Evolutionary conservation across 179 eudicot species (phyloP).

Genomic region (Kewa caespitosa): DNA sequence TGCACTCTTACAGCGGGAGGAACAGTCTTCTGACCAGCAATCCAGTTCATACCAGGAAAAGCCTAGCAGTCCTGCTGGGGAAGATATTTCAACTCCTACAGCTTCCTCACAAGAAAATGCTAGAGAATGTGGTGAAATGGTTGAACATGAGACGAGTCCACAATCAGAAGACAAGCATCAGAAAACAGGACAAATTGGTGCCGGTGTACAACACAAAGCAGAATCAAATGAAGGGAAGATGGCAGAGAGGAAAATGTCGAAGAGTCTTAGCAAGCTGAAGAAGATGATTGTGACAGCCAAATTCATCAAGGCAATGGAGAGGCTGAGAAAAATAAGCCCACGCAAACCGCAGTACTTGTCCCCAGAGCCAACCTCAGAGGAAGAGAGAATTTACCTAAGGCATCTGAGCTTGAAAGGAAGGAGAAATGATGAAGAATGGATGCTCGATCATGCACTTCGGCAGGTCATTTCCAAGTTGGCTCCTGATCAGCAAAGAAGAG

Average conservation of each 20-base stretch:
- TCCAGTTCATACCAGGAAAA: slow-evolving; percentile 25
- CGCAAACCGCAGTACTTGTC: slow-evolving; percentile 29
- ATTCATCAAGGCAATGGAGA: slow-evolving; percentile 76
- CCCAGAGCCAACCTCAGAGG: slow-evolving; percentile 32
- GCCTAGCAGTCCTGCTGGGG: slow-evolving; percentile 11
- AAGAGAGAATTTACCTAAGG: slow-evolving; percentile 50
- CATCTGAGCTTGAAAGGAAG: slow-evolving; percentile 57
- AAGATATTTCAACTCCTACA: slow-evolving; percentile 12
- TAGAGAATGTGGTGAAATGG: neutral
- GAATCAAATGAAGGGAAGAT: slow-evolving; percentile 26
- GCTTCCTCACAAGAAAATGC: slow-evolving; percentile 19
- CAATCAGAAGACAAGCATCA: slow-evolving; percentile 16
- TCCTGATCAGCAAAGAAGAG: slow-evolving; percentile 81
- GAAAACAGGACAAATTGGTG: slow-evolving; percentile 5
- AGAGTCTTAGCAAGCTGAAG: slow-evolving; percentile 61
- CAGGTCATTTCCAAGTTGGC: slow-evolving; percentile 60
- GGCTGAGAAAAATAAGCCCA: slow-evolving; percentile 45
- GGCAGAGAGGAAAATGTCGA: slow-evolving; percentile 30
- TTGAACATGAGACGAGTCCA: neutral
- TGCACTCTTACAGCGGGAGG: slow-evolving; percentile 59
- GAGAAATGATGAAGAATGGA: slow-evolving; percentile 82
- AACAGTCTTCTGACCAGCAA: slow-evolving; percentile 51
- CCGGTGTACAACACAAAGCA: slow-evolving; percentile 14
- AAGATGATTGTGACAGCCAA: slow-evolving; percentile 63
- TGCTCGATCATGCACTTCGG: slow-evolving; percentile 84